A percentile compares a stretch with the other conserved stretches of the same genome.
These are phyloP conservation scores for Serendipita sp. DNA, from an alignment of 768 basidiomycete species.

Conservation along the genomic window DNA sequence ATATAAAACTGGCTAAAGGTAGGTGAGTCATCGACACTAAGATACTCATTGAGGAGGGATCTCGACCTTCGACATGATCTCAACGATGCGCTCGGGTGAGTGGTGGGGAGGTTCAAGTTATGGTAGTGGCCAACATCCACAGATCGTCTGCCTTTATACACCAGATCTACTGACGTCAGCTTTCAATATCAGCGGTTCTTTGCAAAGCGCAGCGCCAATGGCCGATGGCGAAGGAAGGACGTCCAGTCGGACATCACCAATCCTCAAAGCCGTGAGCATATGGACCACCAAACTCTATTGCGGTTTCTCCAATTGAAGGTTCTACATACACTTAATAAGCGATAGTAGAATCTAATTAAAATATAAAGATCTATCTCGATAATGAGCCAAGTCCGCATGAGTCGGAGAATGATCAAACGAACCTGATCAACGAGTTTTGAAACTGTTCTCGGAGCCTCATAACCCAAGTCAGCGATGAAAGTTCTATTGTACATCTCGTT, in stretches of 20 bases:
- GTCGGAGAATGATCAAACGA: slow-evolving; percentile 7
- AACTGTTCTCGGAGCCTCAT: slow-evolving; percentile 73
- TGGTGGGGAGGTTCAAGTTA: not conserved
- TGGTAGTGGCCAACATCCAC: not conserved
- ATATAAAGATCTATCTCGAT: slow-evolving; percentile 25
- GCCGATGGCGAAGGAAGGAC: not conserved
- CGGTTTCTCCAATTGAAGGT: not conserved
- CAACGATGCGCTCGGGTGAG: no score
- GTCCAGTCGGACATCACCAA: not conserved
- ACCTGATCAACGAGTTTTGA: slow-evolving; percentile 90
- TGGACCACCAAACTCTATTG: no score
- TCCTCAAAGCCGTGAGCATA: not conserved
- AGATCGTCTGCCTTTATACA: not conserved
- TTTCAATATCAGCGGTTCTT: not conserved
- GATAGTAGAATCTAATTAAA: slow-evolving; percentile 17
- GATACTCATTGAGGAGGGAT: not conserved
- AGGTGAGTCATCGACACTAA: not conserved
- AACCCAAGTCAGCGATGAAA: slow-evolving; percentile 75
- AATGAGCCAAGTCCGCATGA: slow-evolving; percentile 11
- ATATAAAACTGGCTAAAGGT: slow-evolving; percentile 20
- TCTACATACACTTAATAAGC: not conserved
- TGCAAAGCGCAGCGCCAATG: not conserved
- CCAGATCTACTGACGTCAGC: slow-evolving; percentile 5
- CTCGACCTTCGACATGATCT: not conserved
- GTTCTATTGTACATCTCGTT: slow-evolving; percentile 36